Base-by-base conservation (phyloP, 2,329 filamentous ascomycete genomes). In the Niveomyces coronatus region DNA sequence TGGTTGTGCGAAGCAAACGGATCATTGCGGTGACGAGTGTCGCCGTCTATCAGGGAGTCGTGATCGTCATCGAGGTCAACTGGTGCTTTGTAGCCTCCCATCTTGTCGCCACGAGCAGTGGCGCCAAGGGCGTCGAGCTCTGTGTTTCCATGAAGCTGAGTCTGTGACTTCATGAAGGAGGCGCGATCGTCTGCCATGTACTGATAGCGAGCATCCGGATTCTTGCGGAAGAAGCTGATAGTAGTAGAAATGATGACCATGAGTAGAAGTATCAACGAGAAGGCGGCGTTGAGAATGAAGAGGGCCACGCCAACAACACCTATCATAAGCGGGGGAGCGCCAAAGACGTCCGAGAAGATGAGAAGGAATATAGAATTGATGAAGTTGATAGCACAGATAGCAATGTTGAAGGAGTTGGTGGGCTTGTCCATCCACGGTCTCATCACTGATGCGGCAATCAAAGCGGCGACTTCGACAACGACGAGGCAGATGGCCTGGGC, bases 341-440 rank as follows among this genome's bases (percentile, higher is more conserved):
- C 79, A 62, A 95, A 95, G 34, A 94, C 76, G 44, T 83, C 74
- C 14, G 85, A 85, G 65, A 94, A 94, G 51, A 95, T 76, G 40
- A 96, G 70, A 20, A 95, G 67, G 68, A 94, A 93, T 57, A 95
- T 79, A 39, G 82, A 74, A 61, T 91, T 94, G 53, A 95, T 59
- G 60, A 95, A 94, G 68, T 94, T 95, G 61, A 94, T 71, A 32
- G 77, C 82, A 45, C 79, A 82, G 51, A 95, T 95, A 44, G 86
- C 76, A 53, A 96, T 94, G 64, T 95, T 95, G 73, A 94, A 94
- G 33, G 82, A 80, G 61, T 95, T 96, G 44, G 86, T 94, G 66
- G 88, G 91, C 76, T 94, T 95, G 70, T 95, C 89, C 89, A 96
- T 96, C 82, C 86, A 96, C n/a, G 89, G 89, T 43, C 85, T 79